Conservation (phyloP, 768 basidiomycete genomes). For the Collybia nuda region DNA sequence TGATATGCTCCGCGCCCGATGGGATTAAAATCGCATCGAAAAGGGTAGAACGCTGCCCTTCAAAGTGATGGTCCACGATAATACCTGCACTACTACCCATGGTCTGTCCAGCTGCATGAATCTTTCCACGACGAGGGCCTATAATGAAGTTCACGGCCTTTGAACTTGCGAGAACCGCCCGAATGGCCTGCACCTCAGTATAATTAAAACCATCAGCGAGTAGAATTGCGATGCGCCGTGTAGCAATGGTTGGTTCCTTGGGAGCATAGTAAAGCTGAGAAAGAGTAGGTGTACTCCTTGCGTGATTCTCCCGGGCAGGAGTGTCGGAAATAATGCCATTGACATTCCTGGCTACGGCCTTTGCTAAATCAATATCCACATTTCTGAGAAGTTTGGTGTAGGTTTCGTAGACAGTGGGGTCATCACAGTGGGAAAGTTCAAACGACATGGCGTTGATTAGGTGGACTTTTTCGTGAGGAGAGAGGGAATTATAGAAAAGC, state of each 20-base stretch:
- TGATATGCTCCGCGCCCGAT: conserved; percentile 62
- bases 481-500: conserved; percentile 83
- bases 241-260: conserved; percentile 56
- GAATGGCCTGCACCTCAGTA: conserved; percentile 56
- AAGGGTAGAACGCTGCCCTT: conserved; percentile 77
- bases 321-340: conserved; percentile 56
- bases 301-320: conserved; percentile 54
- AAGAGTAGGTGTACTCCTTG: conserved; percentile 51
- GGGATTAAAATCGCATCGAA: conserved; percentile 85
- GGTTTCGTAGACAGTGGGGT: conserved; percentile 64
- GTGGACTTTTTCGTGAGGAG: conserved; percentile 68
- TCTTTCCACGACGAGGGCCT: conserved; percentile 63
- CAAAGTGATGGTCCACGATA: conserved; percentile 68
- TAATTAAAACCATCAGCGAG: conserved; percentile 74
- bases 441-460: conserved; percentile 72
- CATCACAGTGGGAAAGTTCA: conserved; percentile 83
- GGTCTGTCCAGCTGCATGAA: conserved; percentile 21
- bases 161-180: conserved; percentile 47
- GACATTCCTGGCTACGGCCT: conserved; percentile 63
- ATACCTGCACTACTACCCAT: conserved; percentile 32
- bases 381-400: conserved; percentile 70
- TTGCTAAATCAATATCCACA: conserved; percentile 74
- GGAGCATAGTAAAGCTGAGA: conserved; percentile 61
- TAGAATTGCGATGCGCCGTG: conserved; percentile 75
- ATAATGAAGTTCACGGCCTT: conserved; percentile 65